Evolutionary conservation across 805 yeast genomes (phyloP).

Genomic region (Debaryomyces hansenii): DNA sequence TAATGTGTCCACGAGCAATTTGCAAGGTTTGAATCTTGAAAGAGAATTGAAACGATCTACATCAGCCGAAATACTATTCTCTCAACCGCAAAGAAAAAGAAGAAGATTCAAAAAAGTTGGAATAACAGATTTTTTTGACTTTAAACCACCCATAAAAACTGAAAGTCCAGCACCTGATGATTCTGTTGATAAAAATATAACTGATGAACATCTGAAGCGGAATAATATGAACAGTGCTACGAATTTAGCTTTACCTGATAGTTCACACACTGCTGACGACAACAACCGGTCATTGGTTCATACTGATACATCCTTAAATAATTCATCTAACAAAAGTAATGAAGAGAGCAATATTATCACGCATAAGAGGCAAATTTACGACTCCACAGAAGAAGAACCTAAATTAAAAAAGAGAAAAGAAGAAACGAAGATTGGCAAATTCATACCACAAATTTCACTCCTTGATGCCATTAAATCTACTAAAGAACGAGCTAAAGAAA

Average conservation of each 20-base stretch:
- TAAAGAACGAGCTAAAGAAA: slow-evolving; percentile 21
- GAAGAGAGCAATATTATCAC: too few relatives aligned
- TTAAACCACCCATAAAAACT: slow-evolving; percentile 8
- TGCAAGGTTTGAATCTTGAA: slow-evolving; percentile 3
- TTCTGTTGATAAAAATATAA: not conserved
- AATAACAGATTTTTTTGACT: slow-evolving; percentile 36
- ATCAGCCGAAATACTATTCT: not conserved
- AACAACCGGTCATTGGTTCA: too few relatives aligned
- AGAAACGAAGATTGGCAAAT: not conserved
- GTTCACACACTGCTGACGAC: too few relatives aligned
- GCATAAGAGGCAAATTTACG: too few relatives aligned
- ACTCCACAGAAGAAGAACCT: not conserved
- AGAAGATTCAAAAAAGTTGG: slow-evolving; percentile 31
- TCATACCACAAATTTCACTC: slow-evolving; percentile 14
- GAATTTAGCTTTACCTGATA: too few relatives aligned
- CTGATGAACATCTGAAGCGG: not conserved
- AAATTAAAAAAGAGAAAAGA: not conserved
- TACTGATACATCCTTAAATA: too few relatives aligned
- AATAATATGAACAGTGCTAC: too few relatives aligned
- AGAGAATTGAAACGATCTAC: slow-evolving; percentile 2
- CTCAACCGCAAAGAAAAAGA: slow-evolving; percentile 22
- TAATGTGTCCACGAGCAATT: slow-evolving; percentile 1
- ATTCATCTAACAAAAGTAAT: too few relatives aligned
- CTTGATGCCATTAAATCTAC: slow-evolving; percentile 30
- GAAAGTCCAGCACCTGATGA: not conserved